A percentile compares a stretch with the other conserved stretches of the same genome.
phyloP scores from a whole-genome alignment of 2,329 filamentous ascomycete species.

The Paramyrothecium sp. region DNA sequence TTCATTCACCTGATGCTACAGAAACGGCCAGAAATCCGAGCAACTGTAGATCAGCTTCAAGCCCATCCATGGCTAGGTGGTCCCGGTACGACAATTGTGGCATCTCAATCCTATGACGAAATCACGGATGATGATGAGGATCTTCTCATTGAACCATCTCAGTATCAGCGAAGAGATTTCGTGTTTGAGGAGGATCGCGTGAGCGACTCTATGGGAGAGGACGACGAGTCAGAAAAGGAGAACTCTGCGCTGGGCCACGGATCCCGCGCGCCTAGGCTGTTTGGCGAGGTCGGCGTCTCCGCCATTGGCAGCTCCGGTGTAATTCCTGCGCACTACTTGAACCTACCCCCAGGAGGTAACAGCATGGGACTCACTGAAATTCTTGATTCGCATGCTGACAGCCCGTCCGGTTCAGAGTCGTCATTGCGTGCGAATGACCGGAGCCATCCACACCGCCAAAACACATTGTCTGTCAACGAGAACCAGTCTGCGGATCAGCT shows the following conservation, averaged over 20 bases:
- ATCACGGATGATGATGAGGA: conserved; percentile 61
- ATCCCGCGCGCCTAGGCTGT: conserved; percentile 40
- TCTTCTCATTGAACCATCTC: conserved; percentile 58
- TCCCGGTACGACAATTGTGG: conserved; percentile 22
- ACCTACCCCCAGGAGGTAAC: conserved; percentile 42
- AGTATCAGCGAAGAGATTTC: conserved; percentile 39
- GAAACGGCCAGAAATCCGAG: conserved; percentile 73
- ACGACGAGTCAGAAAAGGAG: conserved; percentile 71
- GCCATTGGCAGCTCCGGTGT: conserved; percentile 53
- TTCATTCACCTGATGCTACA: conserved; percentile 79
- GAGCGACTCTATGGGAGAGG: conserved; percentile 48
- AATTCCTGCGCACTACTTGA: conserved; percentile 46
- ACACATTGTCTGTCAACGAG: conserved; percentile 36
- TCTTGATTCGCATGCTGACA: conserved; percentile 40
- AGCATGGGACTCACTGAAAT: conserved; percentile 39
- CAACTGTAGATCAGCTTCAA: conserved; percentile 69
- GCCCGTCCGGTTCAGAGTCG: conserved; percentile 42
- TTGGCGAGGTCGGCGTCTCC: conserved; percentile 55
- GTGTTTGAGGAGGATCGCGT: conserved; percentile 35
- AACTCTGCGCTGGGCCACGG: conserved; percentile 66
- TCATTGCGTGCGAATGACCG: conserved; percentile 22
- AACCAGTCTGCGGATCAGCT: conserved; percentile 46
- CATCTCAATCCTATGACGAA: conserved; percentile 56
- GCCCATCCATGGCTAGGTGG: conserved; percentile 70
- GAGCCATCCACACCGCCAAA: conserved; percentile 19